These are phyloP conservation scores for Acanthamoeba triangularis DNA, from an alignment of 208 protist species.

Conservation along the genomic window DNA sequence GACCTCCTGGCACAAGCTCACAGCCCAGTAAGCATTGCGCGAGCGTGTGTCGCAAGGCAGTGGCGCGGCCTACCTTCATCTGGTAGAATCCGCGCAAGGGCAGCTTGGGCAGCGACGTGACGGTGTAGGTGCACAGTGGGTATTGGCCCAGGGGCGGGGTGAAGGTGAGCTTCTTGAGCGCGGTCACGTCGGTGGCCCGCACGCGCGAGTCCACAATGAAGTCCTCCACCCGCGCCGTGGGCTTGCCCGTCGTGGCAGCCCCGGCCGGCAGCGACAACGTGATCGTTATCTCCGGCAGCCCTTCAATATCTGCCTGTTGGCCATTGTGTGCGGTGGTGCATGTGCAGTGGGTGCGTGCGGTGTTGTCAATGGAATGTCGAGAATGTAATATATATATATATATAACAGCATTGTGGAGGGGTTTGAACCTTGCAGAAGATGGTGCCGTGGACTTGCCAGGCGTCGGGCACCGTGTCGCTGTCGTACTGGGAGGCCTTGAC, in stretches of 20 bases:
- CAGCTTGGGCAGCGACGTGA: background rate
- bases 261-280: background rate
- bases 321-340: background rate
- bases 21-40: background rate
- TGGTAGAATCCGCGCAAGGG: slow-evolving; percentile 76
- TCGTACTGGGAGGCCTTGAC: slow-evolving; percentile 72
- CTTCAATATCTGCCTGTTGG: slow-evolving; percentile 31
- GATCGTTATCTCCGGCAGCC: slow-evolving; percentile 40
- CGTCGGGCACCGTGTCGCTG: slow-evolving; percentile 41
- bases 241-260: background rate
- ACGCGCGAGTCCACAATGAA: slow-evolving; percentile 41
- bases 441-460: slow-evolving; percentile 56
- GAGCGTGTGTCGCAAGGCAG: background rate
- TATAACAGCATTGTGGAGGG: too few species aligned
- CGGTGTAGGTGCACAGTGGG: slow-evolving; percentile 26
- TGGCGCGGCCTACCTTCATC: slow-evolving; percentile 55
- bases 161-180: slow-evolving; percentile 62
- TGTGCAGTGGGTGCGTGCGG: background rate
- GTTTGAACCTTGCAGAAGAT: slow-evolving; percentile 65
- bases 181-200: background rate
- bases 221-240: background rate
- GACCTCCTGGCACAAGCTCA: background rate
- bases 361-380: background rate
- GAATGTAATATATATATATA: background rate
- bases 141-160: slow-evolving; percentile 44